Percentiles rank a stretch among this genome's conserved stretches.
phyloP scores from a whole-genome alignment of 768 basidiomycete species.

The Lactarius sanguifluus region DNA sequence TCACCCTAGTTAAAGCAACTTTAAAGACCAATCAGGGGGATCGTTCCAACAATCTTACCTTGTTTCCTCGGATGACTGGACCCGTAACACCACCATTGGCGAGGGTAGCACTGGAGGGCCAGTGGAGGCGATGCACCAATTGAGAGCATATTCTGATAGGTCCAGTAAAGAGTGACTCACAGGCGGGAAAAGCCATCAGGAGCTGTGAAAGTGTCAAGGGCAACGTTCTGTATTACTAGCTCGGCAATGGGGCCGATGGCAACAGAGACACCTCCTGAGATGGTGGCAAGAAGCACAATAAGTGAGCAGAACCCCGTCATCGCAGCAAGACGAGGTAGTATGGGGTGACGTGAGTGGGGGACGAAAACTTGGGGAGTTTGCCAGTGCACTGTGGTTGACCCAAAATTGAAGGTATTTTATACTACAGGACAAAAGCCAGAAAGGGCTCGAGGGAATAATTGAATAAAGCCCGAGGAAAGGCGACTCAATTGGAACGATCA shows the following conservation, averaged over 20 bases:
- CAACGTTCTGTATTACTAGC: slow-evolving; percentile 29
- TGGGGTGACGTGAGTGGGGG: too few relatives aligned
- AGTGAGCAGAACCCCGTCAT: background rate
- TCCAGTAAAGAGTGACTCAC: background rate
- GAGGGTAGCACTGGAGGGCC: slow-evolving; percentile 43
- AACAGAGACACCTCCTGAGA: slow-evolving; percentile 13
- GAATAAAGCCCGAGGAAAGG: too few relatives aligned
- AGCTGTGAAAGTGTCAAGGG: slow-evolving; percentile 14
- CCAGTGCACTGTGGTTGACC: background rate
- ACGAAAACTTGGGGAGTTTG: too few relatives aligned
- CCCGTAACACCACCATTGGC: slow-evolving; percentile 39
- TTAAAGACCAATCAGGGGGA: background rate
- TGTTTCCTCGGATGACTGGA: too few relatives aligned
- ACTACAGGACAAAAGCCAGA: too few relatives aligned
- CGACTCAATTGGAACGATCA: too few relatives aligned
- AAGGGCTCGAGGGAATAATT: too few relatives aligned
- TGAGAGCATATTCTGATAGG: background rate
- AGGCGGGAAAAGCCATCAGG: slow-evolving; percentile 31
- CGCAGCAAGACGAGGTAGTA: background rate
- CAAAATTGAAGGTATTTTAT: too few relatives aligned
- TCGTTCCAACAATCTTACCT: too few relatives aligned
- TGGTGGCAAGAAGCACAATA: slow-evolving; percentile 3
- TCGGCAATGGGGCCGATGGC: slow-evolving; percentile 31
- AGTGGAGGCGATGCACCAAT: background rate
- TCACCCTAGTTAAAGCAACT: slow-evolving; percentile 38